Percentiles rank a stretch among this genome's conserved stretches.
phyloP scores from a whole-genome alignment of 2,329 filamentous ascomycete genomes.

The Neofusicoccum cordaticola region DNA sequence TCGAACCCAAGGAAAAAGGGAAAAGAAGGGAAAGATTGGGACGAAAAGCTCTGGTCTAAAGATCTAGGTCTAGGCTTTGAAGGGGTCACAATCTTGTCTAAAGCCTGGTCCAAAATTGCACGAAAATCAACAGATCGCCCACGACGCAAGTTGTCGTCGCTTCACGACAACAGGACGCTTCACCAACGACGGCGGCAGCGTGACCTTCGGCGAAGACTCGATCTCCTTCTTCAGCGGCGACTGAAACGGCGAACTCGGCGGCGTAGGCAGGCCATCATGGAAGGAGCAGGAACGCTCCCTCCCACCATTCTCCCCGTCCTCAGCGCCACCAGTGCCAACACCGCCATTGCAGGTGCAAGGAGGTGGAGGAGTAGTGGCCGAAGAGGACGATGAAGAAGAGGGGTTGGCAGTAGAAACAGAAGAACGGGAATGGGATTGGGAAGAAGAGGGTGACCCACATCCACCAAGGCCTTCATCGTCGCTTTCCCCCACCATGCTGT shows the following conservation, averaged over 20 bases:
- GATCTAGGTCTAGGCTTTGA: background rate
- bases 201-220: background rate
- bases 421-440: background rate
- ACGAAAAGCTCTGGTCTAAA: background rate
- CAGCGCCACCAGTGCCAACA: background rate
- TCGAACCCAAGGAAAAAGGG: background rate
- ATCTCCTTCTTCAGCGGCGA: slow-evolving; percentile 2
- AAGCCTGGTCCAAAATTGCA: background rate
- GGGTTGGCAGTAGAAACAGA: background rate
- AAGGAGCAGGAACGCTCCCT: slow-evolving; percentile 5
- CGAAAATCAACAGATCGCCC: too few species aligned
- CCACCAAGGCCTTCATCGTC: slow-evolving; percentile 89
- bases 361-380: background rate
- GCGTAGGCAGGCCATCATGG: slow-evolving; percentile 15
- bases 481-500: slow-evolving; percentile 64
- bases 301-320: background rate
- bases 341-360: background rate
- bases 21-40: background rate
- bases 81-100: background rate
- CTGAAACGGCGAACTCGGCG: slow-evolving; percentile 13
- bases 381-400: background rate
- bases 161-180: background rate
- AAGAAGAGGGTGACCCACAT: slow-evolving; percentile 57
- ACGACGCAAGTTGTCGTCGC: background rate
- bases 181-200: background rate